phyloP scores from a whole-genome alignment of 495 filamentous ascomycete species.

The Penicillium roqueforti region DNA sequence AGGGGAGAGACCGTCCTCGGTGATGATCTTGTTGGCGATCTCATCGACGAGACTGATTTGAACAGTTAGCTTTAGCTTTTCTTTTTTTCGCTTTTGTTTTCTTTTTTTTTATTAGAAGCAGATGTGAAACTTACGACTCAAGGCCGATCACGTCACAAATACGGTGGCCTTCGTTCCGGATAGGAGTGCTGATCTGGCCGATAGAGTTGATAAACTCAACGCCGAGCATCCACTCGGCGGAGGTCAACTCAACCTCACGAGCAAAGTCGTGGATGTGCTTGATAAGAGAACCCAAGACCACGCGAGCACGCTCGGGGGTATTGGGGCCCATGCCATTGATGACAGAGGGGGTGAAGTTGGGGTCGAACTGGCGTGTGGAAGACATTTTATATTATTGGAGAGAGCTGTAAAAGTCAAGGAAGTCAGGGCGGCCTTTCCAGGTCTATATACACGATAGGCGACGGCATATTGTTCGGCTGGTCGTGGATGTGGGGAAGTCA shows the following conservation, averaged over 20 bases:
- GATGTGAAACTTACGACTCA: slow-evolving; percentile 57
- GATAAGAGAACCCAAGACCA: slow-evolving; percentile 62
- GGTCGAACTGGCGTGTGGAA: slow-evolving; percentile 53
- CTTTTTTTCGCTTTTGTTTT: neutral
- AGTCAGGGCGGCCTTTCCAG: neutral
- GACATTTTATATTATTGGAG: slow-evolving; percentile 28
- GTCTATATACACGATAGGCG: slow-evolving; percentile 24
- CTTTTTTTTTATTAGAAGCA: neutral
- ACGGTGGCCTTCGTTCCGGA: slow-evolving; percentile 73
- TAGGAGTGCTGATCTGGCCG: slow-evolving; percentile 52
- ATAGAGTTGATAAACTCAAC: slow-evolving; percentile 58
- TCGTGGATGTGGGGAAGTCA: slow-evolving; percentile 13
- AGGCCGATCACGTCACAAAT: slow-evolving; percentile 76
- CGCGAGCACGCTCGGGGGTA: slow-evolving; percentile 60
- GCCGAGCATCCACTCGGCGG: slow-evolving; percentile 76
- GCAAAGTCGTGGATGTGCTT: slow-evolving; percentile 79
- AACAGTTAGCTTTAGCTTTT: neutral
- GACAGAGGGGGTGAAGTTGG: slow-evolving; percentile 71
- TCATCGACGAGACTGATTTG: slow-evolving; percentile 67
- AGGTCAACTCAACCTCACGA: slow-evolving; percentile 73
- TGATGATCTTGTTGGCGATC: slow-evolving; percentile 76
- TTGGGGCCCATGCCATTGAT: slow-evolving; percentile 74
- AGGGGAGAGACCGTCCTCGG: slow-evolving; percentile 63
- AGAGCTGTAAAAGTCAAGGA: slow-evolving; percentile 1
- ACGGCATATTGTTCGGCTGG: slow-evolving; percentile 31